A percentile compares a stretch with the other conserved stretches of the same genome.
Evolutionary conservation across 805 yeast genomes (phyloP).

Genomic region (Debaryomyces maramus): DNA sequence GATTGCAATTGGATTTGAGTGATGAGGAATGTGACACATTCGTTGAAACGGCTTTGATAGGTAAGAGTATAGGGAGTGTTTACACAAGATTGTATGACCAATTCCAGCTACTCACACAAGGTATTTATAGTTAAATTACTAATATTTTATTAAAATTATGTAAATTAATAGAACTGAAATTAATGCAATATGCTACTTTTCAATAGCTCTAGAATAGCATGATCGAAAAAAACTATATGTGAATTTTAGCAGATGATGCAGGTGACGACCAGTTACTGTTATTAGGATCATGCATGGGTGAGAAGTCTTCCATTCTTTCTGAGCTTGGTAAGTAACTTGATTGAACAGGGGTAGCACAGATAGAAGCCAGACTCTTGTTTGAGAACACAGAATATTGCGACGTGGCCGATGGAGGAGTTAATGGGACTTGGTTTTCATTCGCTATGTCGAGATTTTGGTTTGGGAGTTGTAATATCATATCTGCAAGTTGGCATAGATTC

Average conservation of each 20-base stretch:
- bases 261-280: conserved; percentile 10
- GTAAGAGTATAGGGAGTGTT: conserved; percentile 80
- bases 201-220: neutral
- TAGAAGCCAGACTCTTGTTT: conserved; percentile 20
- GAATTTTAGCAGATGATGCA: conserved; percentile 8
- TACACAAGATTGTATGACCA: conserved; percentile 94
- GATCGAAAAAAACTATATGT: conserved; percentile 1
- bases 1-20: conserved; percentile 74
- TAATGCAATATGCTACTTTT: conserved; percentile 2
- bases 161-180: conserved; percentile 5
- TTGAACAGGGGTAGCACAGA: conserved; percentile 26
- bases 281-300: conserved; percentile 10
- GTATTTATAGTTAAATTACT: conserved; percentile 67
- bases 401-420: conserved; percentile 45
- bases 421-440: conserved; percentile 18
- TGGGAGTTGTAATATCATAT: conserved; percentile 27
- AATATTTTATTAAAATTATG: conserved; percentile 2
- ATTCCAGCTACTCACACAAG: conserved; percentile 92
- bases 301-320: conserved; percentile 9
- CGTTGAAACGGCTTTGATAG: conserved; percentile 75
- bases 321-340: conserved; percentile 12
- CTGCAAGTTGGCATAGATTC: conserved; percentile 23
- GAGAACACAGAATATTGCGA: conserved; percentile 42
- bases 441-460: conserved; percentile 2
- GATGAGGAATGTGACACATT: conserved; percentile 73